Base-by-base conservation (phyloP, 164 flowering plant genomes). In the Amborella trichopoda region DNA sequence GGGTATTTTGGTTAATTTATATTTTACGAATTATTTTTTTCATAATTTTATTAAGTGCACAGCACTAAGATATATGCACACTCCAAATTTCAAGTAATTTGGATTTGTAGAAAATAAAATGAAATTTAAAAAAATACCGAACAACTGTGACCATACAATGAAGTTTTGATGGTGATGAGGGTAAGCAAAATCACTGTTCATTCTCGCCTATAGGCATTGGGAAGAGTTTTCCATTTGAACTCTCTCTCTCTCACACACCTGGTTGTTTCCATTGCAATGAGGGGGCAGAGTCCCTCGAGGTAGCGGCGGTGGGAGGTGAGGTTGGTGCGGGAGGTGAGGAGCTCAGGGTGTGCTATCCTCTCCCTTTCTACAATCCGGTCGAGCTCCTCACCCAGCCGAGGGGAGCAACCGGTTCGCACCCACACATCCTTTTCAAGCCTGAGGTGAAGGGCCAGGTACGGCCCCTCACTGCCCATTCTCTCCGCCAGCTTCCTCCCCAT, bases 391-490 rank as follows among this genome's bases (percentile, higher is more conserved):
- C 56, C 63, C 28, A 64, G 28, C 1, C 63, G 60, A 0, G 68
- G 59, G 12, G 46, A 34, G 42, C 63, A 64, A 1, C 68, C 68
- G 2, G 68, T 54, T 36, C 68, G 40, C 9, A 64, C 56, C 68
- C 68, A 64, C 1, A 64, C 68, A 20, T 64, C 63, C 53, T 54
- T 64, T 53, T 64, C 68, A 3, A 64, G 44, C 17, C 60, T 55
- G 4, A 64, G 60, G 48, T 64, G 68, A 30, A 64, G 23, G 12
- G 55, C 63, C 49, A 64, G 26, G 37, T 58, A 64, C 1, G 56
- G 60, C 13, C 49, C 56, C 17, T 38, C 45, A 6, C 25, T 23
- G 3, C 44, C 42, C 63, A 64, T 64, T 28, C 56, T 54, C 24
- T 18, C 23, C 0, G 60, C 60, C 2, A 64, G 40, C 40, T 50